phyloP scores from a whole-genome alignment of 805 yeast species.

The Cyberlindnera bimundalis region DNA sequence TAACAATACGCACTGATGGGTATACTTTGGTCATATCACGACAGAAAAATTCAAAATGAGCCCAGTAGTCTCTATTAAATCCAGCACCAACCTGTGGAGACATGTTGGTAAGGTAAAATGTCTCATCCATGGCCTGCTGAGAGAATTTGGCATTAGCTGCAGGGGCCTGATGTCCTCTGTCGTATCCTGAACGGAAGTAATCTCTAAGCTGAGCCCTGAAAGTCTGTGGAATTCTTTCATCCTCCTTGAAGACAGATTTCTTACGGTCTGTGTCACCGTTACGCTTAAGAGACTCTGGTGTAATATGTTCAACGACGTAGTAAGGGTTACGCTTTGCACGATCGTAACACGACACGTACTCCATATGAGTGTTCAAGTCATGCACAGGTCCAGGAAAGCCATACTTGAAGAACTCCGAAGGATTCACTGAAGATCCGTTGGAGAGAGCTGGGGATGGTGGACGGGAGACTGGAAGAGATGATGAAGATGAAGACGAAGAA shows the following conservation, averaged over 20 bases:
- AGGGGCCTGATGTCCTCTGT: constrained; percentile 96
- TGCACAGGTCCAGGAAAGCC: constrained; percentile 96
- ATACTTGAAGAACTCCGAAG: constrained; percentile 79
- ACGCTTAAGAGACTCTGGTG: constrained; percentile 59
- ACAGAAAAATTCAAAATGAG: constrained; percentile 88
- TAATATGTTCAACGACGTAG: constrained; percentile 84
- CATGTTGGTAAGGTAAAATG: constrained; percentile 85
- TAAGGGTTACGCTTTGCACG: constrained; percentile 82
- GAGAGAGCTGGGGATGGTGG: constrained; percentile 5
- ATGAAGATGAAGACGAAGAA: background rate
- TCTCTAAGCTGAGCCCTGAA: constrained; percentile 79
- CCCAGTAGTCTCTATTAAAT: constrained; percentile 97
- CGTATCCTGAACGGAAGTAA: constrained; percentile 93
- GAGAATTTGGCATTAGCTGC: constrained; percentile 95
- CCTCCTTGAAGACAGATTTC: constrained; percentile 82
- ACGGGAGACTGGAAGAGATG: constrained; percentile 8
- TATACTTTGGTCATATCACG: constrained; percentile 73
- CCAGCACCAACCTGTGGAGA: constrained; percentile 98
- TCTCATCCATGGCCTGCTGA: constrained; percentile 92
- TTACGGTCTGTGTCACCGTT: constrained; percentile 66
- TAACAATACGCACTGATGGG: constrained; percentile 76
- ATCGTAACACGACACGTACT: constrained; percentile 83
- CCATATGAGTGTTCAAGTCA: constrained; percentile 69
- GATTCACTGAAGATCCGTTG: constrained; percentile 43
- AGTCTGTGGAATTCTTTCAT: constrained; percentile 69